A percentile compares a stretch with the other conserved stretches of the same genome.
Evolutionary conservation across 2,329 filamentous ascomycete genomes (phyloP).

Genomic region (Calonectria fujianensis): DNA sequence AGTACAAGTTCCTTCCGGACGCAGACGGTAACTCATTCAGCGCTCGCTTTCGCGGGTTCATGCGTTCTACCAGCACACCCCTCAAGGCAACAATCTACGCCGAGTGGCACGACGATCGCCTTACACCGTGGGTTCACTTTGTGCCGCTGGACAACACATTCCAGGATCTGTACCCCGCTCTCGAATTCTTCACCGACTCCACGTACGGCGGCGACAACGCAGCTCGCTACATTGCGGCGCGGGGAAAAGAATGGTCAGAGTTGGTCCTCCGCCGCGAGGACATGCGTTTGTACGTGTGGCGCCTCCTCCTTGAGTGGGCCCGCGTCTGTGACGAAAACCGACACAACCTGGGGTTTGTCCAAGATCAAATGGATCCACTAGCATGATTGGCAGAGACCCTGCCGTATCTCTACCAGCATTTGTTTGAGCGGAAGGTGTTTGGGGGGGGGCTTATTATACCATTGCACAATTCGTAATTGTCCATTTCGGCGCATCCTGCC

Average conservation of each 20-base stretch:
- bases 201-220: slow-evolving; percentile 68
- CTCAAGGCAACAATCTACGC: slow-evolving; percentile 83
- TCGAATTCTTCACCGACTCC: slow-evolving; percentile 79
- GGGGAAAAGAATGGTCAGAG: slow-evolving; percentile 77
- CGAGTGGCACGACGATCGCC: slow-evolving; percentile 84
- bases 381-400: slow-evolving; percentile 35
- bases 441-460: slow-evolving; percentile 26
- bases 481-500: slow-evolving; percentile 30
- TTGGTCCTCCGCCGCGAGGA: slow-evolving; percentile 78
- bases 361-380: slow-evolving; percentile 59
- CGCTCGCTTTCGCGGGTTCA: slow-evolving; percentile 77
- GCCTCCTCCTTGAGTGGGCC: slow-evolving; percentile 76
- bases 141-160: slow-evolving; percentile 82
- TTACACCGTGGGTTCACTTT: slow-evolving; percentile 83
- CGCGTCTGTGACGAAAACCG: slow-evolving; percentile 68
- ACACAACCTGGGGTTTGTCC: slow-evolving; percentile 66
- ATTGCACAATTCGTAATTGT: slow-evolving; percentile 22
- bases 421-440: slow-evolving; percentile 38
- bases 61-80: slow-evolving; percentile 78
- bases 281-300: slow-evolving; percentile 79
- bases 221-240: slow-evolving; percentile 76
- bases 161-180: slow-evolving; percentile 78
- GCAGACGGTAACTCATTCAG: slow-evolving; percentile 82
- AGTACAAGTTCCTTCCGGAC: slow-evolving; percentile 81
- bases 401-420: slow-evolving; percentile 40